Evolutionary conservation across 1,284 basidiomycete genomes (phyloP), one percentile per base, ranked within the genome.

Genomic region (Cutaneotrichosporon sp.): DNA sequence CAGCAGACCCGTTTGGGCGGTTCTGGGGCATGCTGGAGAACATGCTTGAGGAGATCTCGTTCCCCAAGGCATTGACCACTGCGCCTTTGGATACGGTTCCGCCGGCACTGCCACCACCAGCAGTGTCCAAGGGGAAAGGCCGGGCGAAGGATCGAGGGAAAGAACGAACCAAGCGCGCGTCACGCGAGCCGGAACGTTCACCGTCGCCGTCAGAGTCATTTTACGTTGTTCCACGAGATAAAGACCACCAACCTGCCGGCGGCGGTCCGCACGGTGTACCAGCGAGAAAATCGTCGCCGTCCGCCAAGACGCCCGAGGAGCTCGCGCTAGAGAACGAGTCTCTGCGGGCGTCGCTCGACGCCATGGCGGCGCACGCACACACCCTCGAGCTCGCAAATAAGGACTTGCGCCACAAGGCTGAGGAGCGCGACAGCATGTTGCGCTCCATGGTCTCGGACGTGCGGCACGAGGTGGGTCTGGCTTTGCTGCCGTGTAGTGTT

Each of bases 1-100:
- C 66, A 0, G 49, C 66, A 1, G 74, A 77, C 51, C 73, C 73
- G 4, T 77, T 76, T 56, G 62, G 59, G 1, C 53, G 71, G n/a
- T 77, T 77, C 57, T 77, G 75, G 75, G 71, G 68, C 8, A 70
- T 70, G 59, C 55, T 76, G 18, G 74, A 76, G 51, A 74, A 69
- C 42, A 69, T 68, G 60, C 49, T 73, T 26, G 73, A 75, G 17
- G 68, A 73, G 45, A 71, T 75, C 21, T 67, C 65, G 36, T 70
- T 72, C 48, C 73, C 75, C 1, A 68, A 73, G 3, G 72, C 70
- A 0, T 26, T 59, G 20, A 49, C 57, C 2, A 41, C 48, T 0
- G 47, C 53, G 3, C 55, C 48, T 8, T 4, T 53, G 1, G 47
- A 33, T 20, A 37, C 41, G 8, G 9, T 35, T 10, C 26, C 26